Conservation (phyloP, 2,329 filamentous ascomycete genomes). For the Gremmenia infestans region DNA sequence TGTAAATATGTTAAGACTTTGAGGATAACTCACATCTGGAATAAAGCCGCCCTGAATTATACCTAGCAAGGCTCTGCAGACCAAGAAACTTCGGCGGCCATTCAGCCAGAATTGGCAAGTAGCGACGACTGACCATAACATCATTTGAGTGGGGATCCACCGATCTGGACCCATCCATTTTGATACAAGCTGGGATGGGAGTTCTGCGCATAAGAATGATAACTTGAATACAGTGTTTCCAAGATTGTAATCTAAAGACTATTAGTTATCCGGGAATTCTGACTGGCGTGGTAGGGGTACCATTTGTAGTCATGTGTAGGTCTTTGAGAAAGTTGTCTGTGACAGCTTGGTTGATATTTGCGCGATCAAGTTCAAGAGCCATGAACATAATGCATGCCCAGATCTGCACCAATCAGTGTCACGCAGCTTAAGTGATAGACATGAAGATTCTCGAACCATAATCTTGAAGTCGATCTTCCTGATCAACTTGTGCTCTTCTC, state of each 20-base stretch:
- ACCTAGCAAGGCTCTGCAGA: constrained; percentile 21
- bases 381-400: constrained; percentile 54
- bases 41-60: constrained; percentile 46
- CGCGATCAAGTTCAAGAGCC: constrained; percentile 55
- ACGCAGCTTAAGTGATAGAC: neutral
- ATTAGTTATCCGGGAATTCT: neutral
- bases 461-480: constrained; percentile 29
- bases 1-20: constrained; percentile 21
- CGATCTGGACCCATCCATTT: constrained; percentile 48
- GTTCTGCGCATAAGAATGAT: constrained; percentile 39
- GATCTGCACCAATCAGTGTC: constrained; percentile 9
- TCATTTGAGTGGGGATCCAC: constrained; percentile 48
- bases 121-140: constrained; percentile 51
- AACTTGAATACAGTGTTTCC: constrained; percentile 40
- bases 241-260: constrained; percentile 40
- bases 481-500: constrained; percentile 25
- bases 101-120: constrained; percentile 40
- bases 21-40: constrained; percentile 43
- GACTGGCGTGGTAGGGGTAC: constrained; percentile 21
- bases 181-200: constrained; percentile 49
- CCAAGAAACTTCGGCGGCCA: constrained; percentile 33
- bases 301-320: constrained; percentile 40
- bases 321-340: constrained; percentile 52
- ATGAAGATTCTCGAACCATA: constrained; percentile 19
- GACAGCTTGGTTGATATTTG: constrained; percentile 54